Evolutionary conservation across 768 basidiomycete species (phyloP), one percentile per base, ranked within the genome.

Genomic region (Tylopilus subfusipes): DNA sequence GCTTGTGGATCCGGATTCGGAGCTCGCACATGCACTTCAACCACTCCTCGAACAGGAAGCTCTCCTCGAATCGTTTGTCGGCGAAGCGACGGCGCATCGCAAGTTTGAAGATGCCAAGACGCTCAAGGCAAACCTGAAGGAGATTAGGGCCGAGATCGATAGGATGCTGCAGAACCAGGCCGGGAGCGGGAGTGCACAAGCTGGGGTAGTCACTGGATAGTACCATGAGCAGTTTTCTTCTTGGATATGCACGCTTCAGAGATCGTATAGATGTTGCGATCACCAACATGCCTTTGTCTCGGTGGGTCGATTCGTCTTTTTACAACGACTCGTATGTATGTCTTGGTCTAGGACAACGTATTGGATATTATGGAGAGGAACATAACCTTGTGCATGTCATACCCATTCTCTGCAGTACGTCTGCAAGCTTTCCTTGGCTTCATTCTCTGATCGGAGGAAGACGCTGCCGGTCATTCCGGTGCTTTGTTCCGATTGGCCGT

Each of bases 61-160:
- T 3, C 78, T 98, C 44, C 78, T 99, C 19, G 90, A 95, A 70
- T 80, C 84, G 2, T 98, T 94, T 64, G 83, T 98, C 9, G 86
- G 89, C 60, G 93, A 98, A 68, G 96, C 96, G 7, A 88, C 86
- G 70, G 80, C 84, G 2, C 87, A 88, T 61, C 78, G 96, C 40
- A 98, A 98, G 72, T 98, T 98, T 59, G 96, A 98, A 70, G 97
- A 99, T 65, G 89, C 88, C 14, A 88, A 88, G 70, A 88, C 88
- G 4, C 74, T 99, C 57, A 86, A 90, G 66, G 68, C 73, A 30
- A 95, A 88, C 68, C 69, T 98, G 48, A 77, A 74, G 43, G 96
- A 98, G 74, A 91, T 99, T 52, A 78, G 87, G 59, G 76, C 66
- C 13, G 95, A 96, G 75, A 94, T 98, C 48, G 84, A 85, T 58